These are phyloP conservation scores for Heterobasidion occidentale DNA, from an alignment of 1,284 basidiomycete species.

Conservation along the genomic window DNA sequence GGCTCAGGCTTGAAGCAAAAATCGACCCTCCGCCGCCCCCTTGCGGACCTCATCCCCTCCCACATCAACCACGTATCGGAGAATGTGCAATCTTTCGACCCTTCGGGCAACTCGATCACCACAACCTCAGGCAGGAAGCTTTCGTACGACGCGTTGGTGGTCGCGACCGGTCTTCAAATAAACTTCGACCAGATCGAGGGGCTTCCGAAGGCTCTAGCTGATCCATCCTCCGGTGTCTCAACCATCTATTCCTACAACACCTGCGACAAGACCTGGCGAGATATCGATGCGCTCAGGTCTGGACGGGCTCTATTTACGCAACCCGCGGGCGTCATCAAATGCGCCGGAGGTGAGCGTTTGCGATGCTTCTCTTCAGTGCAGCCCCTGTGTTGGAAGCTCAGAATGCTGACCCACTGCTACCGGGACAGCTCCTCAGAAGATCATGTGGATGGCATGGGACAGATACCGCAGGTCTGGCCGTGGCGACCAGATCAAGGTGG, in stretches of 20 bases:
- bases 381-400: neutral
- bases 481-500: slow-evolving; percentile 54
- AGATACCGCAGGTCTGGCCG: slow-evolving; percentile 54
- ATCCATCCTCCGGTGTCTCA: slow-evolving; percentile 78
- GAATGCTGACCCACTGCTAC: neutral
- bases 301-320: slow-evolving; percentile 95
- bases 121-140: slow-evolving; percentile 66
- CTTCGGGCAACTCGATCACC: slow-evolving; percentile 67
- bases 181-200: slow-evolving; percentile 80
- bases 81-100: slow-evolving; percentile 72
- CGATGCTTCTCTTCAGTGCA: neutral
- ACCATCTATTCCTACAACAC: slow-evolving; percentile 91
- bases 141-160: slow-evolving; percentile 82
- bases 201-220: slow-evolving; percentile 68
- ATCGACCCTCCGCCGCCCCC: slow-evolving; percentile 56
- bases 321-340: slow-evolving; percentile 92
- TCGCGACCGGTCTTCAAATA: slow-evolving; percentile 84
- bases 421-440: slow-evolving; percentile 76
- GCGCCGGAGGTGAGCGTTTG: slow-evolving; percentile 71
- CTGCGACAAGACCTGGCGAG: slow-evolving; percentile 81
- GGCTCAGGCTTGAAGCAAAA: slow-evolving; percentile 80
- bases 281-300: slow-evolving; percentile 67
- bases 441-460: slow-evolving; percentile 95
- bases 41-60: slow-evolving; percentile 64
- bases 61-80: slow-evolving; percentile 73